Conservation (phyloP, 768 basidiomycete species). For the Rhodotorula babjevae region DNA sequence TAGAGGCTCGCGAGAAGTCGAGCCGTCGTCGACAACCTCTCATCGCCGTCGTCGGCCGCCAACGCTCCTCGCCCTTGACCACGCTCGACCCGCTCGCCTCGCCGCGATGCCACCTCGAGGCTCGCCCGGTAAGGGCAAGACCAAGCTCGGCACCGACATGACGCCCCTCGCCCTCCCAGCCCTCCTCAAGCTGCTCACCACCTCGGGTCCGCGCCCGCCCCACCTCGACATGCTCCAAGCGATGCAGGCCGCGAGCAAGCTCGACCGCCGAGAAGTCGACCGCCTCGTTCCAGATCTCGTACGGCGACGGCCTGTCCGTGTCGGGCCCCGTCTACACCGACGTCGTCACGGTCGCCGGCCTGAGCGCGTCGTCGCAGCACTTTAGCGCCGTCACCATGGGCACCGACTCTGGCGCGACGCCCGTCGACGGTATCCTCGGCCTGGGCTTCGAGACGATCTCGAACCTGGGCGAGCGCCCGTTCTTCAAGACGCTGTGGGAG, state of each 20-base stretch:
- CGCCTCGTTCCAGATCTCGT: constrained; percentile 50
- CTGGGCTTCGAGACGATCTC: constrained; percentile 51
- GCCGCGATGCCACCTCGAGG: not conserved
- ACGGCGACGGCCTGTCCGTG: constrained; percentile 55
- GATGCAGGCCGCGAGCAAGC: constrained; percentile 64
- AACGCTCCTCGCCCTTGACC: not conserved
- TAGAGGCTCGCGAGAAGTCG: not conserved
- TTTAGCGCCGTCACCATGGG: constrained; percentile 51
- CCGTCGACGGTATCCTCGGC: constrained; percentile 40
- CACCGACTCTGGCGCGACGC: constrained; percentile 16
- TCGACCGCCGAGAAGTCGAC: constrained; percentile 43
- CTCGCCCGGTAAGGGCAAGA: not conserved
- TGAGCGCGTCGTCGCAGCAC: constrained; percentile 46
- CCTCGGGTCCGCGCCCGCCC: constrained; percentile 43
- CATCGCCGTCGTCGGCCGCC: not conserved
- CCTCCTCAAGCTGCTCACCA: constrained; percentile 64
- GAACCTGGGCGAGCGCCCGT: constrained; percentile 47
- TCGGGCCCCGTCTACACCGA: constrained; percentile 53
- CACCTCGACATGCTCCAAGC: constrained; percentile 55
- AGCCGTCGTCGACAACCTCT: not conserved
- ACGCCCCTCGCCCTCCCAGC: constrained; percentile 59
- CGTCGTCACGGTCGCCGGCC: constrained; percentile 46
- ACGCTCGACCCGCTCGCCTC: not conserved
- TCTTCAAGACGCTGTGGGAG: constrained; percentile 36
- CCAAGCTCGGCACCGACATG: constrained; percentile 15